Percentiles rank a stretch among this genome's conserved stretches.
These are phyloP conservation scores for Aspergillus leporis DNA, from an alignment of 495 filamentous ascomycete species.

Conservation along the genomic window DNA sequence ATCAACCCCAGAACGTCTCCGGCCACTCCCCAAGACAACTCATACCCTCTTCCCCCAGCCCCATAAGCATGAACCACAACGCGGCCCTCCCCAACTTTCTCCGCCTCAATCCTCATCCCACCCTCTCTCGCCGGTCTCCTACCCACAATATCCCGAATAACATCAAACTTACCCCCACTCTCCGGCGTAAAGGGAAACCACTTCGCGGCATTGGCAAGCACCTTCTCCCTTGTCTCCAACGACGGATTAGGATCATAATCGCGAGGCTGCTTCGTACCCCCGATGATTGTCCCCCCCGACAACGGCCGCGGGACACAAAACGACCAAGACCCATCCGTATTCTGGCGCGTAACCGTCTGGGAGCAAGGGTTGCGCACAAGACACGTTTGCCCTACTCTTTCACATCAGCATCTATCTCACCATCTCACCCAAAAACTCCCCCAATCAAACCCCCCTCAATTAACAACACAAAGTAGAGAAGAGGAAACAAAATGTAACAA, in stretches of 20 bases:
- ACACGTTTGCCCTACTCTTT: conserved; percentile 39
- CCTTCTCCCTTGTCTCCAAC: conserved; percentile 41
- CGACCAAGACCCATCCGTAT: conserved; percentile 58
- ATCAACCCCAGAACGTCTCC: conserved; percentile 39
- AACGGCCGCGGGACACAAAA: conserved; percentile 62
- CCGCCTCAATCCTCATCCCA: conserved; percentile 44
- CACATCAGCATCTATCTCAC: neutral
- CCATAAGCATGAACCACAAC: conserved; percentile 64
- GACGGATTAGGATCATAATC: conserved; percentile 55
- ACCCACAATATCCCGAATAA: conserved; percentile 49
- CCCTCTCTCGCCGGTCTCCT: conserved; percentile 45
- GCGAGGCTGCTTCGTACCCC: conserved; percentile 61
- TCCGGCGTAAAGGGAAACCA: conserved; percentile 46
- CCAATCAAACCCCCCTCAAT: too few species aligned
- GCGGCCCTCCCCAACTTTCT: conserved; percentile 26
- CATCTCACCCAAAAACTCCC: neutral
- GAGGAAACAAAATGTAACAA: conserved; percentile 15
- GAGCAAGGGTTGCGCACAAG: conserved; percentile 48
- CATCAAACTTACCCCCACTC: conserved; percentile 41
- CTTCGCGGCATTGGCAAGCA: conserved; percentile 47
- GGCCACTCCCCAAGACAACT: conserved; percentile 44
- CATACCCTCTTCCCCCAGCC: conserved; percentile 60
- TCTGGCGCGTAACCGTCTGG: conserved; percentile 59
- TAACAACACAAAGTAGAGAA: too few species aligned
- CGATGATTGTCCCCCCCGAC: conserved; percentile 61